Evolutionary conservation across 768 basidiomycete species (phyloP).

Genomic region (Suillus discolor): DNA sequence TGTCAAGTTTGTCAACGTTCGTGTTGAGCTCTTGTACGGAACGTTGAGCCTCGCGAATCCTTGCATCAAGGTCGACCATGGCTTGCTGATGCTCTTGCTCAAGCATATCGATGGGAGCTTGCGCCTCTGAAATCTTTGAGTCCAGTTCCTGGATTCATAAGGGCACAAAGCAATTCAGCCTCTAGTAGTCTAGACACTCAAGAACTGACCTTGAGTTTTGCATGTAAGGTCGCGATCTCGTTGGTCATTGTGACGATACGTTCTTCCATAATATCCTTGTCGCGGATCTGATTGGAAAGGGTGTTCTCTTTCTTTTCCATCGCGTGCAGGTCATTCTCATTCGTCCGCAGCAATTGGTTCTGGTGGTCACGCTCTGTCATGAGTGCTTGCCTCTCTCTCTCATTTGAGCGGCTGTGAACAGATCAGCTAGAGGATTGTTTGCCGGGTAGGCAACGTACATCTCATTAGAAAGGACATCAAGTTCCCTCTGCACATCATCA

Average conservation of each 20-base stretch:
- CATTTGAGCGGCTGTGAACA: conserved; percentile 58
- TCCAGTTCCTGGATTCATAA: conserved; percentile 58
- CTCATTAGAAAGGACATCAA: conserved; percentile 61
- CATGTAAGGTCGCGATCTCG: conserved; percentile 49
- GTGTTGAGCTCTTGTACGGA: conserved; percentile 66
- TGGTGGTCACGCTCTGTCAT: conserved; percentile 65
- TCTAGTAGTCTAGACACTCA: not conserved
- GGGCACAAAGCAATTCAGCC: conserved; percentile 3
- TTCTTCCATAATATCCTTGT: conserved; percentile 58
- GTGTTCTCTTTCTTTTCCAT: conserved; percentile 65
- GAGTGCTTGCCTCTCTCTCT: conserved; percentile 62
- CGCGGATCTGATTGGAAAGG: conserved; percentile 57
- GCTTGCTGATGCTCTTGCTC: conserved; percentile 54
- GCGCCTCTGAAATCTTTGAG: conserved; percentile 56
- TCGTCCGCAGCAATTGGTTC: conserved; percentile 48
- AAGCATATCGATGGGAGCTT: conserved; percentile 65
- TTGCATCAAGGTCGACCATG: conserved; percentile 52
- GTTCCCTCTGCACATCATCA: conserved; percentile 82
- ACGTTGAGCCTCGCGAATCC: conserved; percentile 54
- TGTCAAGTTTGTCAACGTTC: conserved; percentile 61
- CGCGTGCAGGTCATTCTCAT: conserved; percentile 62
- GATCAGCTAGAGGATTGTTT: conserved; percentile 2
- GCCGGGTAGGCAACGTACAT: conserved; percentile 53
- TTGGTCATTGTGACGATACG: conserved; percentile 59
- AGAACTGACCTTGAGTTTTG: conserved; percentile 51